A percentile compares a stretch with the other conserved stretches of the same genome.
phyloP scores from a whole-genome alignment of 164 flowering plant species.

The Piper longum region DNA sequence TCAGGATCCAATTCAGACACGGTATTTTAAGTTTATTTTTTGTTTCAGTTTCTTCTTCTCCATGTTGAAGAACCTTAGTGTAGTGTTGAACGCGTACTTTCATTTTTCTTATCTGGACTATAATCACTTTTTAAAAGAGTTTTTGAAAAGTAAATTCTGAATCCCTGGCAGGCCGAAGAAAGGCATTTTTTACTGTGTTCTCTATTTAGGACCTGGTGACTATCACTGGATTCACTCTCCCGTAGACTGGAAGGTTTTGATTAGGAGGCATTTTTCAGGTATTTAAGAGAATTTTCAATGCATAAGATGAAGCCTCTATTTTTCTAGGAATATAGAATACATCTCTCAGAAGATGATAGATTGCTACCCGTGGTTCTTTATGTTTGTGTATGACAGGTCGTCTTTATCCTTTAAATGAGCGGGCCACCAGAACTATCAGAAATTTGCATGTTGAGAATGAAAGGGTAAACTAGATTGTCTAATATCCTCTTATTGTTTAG shows the following conservation, averaged over 20 bases:
- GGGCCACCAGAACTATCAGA: conserved; percentile 80
- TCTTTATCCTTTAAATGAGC: conserved; percentile 82
- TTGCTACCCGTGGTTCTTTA: neutral
- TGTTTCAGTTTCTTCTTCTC: conserved; percentile 2
- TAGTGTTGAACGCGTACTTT: neutral
- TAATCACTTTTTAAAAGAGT: too few species aligned
- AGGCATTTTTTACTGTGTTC: conserved; percentile 89
- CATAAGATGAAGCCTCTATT: neutral
- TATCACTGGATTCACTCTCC: conserved; percentile 94
- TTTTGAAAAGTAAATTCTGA: neutral
- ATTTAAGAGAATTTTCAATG: conserved; percentile 1
- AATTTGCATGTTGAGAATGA: conserved; percentile 90
- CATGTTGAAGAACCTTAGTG: neutral
- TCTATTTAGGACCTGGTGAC: conserved; percentile 87
- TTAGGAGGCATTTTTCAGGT: conserved; percentile 91
- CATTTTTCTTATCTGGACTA: neutral
- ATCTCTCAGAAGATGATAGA: neutral
- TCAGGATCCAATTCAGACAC: conserved; percentile 30
- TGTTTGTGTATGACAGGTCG: conserved; percentile 32
- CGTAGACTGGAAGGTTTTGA: conserved; percentile 66
- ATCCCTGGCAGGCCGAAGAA: conserved; percentile 55
- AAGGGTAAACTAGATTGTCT: conserved; percentile 45
- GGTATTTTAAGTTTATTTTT: conserved; percentile 29
- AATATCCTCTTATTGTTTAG: neutral
- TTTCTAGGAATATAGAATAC: neutral